Evolutionary conservation across 164 flowering plant genomes (phyloP), one percentile per base, ranked within the genome.

Genomic region (Magnolia changhungtana): DNA sequence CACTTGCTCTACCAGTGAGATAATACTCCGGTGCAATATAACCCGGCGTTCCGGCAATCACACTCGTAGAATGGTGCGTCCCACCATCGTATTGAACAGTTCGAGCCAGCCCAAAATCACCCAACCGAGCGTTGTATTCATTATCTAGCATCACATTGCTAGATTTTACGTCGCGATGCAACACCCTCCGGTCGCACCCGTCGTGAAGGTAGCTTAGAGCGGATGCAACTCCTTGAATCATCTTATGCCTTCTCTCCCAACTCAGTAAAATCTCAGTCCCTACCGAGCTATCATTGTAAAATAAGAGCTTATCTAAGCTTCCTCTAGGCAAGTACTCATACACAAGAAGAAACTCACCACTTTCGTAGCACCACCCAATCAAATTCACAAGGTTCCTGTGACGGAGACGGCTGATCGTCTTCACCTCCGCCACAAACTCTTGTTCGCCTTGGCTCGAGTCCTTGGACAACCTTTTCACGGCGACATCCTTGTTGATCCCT

Each of bases 281-380:
- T 11, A 10, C 27, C 18, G 27, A 8, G 6, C 67, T 78, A 6
- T 68, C 77, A 3, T 80, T 79, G 7, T n/a, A 6, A 69, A 76
- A 89, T 58, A 91, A 74, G 82, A 63, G 80, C 75, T 81, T 83
- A 59, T 91, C 96, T 11, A 91, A 75, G 85, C 94, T 90, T 1
- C 91, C 89, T 65, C 86, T 82, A 0, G 91, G 90, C 90, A 88
- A 85, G 87, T 55, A 88, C 72, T 92, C 91, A 31, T 89, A 89
- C 1, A 89, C 90, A 0, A 92, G 79, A 20, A 92, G 87, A 21
- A 87, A 85, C 76, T 89, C 92, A 0, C 65, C 72, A 8, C 79
- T 80, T 52, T 89, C 90, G 55, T 84, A 79, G 81, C 94, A 90
- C 96, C 94, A 90, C 51, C 94, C 92, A 0, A 86, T 72, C 20